Evolutionary conservation across 495 filamentous ascomycete genomes (phyloP), one percentile per base, ranked within the genome.

Genomic region (Cetradonia linearis): DNA sequence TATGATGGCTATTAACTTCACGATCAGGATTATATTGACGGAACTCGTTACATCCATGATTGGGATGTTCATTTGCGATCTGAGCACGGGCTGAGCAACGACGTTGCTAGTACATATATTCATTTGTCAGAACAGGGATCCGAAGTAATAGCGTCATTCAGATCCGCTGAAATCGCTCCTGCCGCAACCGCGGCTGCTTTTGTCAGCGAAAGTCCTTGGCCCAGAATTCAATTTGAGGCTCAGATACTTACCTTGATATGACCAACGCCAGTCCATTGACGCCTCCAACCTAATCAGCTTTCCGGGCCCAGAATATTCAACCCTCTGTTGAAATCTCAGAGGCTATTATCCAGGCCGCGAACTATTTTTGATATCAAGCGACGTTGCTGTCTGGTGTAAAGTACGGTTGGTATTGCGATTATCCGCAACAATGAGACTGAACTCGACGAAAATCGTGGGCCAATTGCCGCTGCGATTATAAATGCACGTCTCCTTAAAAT

Each of bases 221-320:
- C 18, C 11, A 1, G 16, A 18, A 23, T 4, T 11, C 7, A 10
- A 27, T 23, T n/a, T 5, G 25, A 38, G 20, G 8, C 31, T 18
- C 8, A 58, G 48, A 4, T 28, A 64, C 66, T 44, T 61, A 71
- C 71, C 71, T 59, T 78, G 64, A 65, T 85, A 85, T 36, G 75
- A 75, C 81, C 83, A 85, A 30, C 83, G 70, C 67, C 74, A 83
- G 68, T 86, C n/a, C 56, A 27, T 47, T 48, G 25, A 11, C 42
- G 27, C 55, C 37, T 14, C 25, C 82, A 25, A 77, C 73, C 54
- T 78, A 68, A 58, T 80, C 69, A 13, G 70, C 68, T 72, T 83
- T 86, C 83, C 83, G 85, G 13, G 72, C 72, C 83, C 83, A 86
- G 67, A 82, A 86, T 3, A 83, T 64, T 82, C 83, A 86, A 0